phyloP scores from a whole-genome alignment of 441 rosid species.

The Macaranga tanarius region DNA sequence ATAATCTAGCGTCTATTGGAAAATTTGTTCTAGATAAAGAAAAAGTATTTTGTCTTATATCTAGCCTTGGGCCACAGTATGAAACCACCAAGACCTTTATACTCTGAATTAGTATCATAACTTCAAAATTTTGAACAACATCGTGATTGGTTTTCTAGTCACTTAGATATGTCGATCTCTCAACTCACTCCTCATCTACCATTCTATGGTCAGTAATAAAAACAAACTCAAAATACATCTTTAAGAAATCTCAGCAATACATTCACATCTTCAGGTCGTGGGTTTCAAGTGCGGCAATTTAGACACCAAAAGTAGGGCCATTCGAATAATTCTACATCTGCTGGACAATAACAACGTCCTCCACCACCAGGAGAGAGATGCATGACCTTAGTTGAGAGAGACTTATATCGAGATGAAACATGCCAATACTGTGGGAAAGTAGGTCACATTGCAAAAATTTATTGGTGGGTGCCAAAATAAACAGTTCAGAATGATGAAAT shows the following conservation, averaged over 20 bases:
- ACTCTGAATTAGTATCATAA: conserved; percentile 8
- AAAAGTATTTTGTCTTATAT: conserved; percentile 18
- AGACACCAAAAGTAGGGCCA: no score
- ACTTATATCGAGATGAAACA: no score
- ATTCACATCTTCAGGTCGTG: conserved; percentile 5
- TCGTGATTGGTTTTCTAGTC: background rate
- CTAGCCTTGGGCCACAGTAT: conserved; percentile 14
- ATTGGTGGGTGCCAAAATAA: no score
- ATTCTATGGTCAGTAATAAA: background rate
- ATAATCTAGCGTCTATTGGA: conserved; percentile 7
- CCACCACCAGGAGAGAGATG: no score
- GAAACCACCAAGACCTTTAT: conserved; percentile 6
- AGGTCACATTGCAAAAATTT: no score
- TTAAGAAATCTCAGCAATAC: no score
- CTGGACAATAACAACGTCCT: no score
- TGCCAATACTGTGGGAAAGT: no score
- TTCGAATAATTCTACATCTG: no score
- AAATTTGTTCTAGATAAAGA: conserved; percentile 10
- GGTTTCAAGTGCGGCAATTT: no score
- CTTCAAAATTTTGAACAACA: background rate
- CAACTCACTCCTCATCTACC: background rate
- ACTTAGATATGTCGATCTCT: background rate
- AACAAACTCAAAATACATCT: background rate
- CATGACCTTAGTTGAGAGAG: no score
- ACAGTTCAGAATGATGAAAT: no score